These are phyloP conservation scores for Fraxinus latifolia DNA, from an alignment of 305 asterid genomes.

Conservation along the genomic window DNA sequence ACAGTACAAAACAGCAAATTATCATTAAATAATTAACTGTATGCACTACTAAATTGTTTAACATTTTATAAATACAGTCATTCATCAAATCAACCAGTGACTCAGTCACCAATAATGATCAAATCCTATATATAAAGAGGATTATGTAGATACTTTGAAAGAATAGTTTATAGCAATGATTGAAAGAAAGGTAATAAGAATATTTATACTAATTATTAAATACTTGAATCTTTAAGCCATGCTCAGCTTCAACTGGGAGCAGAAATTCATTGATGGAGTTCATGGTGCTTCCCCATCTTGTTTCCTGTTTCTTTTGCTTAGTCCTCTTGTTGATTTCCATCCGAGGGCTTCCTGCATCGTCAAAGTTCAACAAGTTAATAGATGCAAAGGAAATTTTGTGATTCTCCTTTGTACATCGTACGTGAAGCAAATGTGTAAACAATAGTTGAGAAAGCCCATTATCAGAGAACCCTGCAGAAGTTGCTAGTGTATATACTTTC, in stretches of 20 bases:
- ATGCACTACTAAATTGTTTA: not conserved
- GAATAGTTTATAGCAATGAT: not conserved
- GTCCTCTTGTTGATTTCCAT: not conserved
- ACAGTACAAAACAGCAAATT: not conserved
- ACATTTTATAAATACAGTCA: not conserved
- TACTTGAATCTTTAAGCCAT: not conserved
- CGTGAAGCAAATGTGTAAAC: not conserved
- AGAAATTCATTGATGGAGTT: constrained; percentile 2
- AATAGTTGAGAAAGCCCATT: not conserved
- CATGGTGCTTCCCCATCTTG: not conserved
- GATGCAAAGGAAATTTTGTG: not conserved
- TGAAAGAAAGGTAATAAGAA: not conserved
- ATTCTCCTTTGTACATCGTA: no score
- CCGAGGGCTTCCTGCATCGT: not conserved
- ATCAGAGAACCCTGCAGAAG: not conserved
- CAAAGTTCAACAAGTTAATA: not conserved
- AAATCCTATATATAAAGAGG: not conserved
- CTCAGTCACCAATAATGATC: not conserved
- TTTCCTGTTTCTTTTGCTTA: not conserved
- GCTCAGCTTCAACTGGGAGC: not conserved
- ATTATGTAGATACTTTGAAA: not conserved
- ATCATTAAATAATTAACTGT: not conserved
- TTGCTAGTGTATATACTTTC: not conserved
- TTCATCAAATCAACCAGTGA: not conserved
- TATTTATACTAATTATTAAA: not conserved